Conservation (phyloP, 129 eudicot species). For the Solidago caesia region DNA sequence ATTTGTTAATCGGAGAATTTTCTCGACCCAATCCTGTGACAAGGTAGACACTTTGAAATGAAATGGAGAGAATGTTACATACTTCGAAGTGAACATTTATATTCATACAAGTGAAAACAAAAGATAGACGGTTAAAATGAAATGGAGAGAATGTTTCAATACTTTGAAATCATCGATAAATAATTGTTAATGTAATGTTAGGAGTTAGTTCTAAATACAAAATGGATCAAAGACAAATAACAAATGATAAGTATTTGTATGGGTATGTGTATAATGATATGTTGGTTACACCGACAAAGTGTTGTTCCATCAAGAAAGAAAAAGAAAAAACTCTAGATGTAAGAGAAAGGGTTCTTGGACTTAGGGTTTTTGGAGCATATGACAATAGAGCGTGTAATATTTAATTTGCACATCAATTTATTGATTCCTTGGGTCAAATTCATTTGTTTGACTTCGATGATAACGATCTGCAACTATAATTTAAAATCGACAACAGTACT, state of each 20-base stretch:
- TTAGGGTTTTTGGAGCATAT: slow-evolving; percentile 22
- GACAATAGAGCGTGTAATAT: not conserved
- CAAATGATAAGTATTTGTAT: not conserved
- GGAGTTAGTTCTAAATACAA: not conserved
- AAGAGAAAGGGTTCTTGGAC: slow-evolving; percentile 26
- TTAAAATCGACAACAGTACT: not conserved
- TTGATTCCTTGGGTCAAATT: slow-evolving; percentile 21
- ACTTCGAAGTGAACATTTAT: no score
- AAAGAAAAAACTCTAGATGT: slow-evolving; percentile 15
- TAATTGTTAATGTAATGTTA: no score
- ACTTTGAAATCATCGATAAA: no score
- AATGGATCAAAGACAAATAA: not conserved
- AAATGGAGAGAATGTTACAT: no score
- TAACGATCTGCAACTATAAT: not conserved
- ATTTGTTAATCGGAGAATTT: no score
- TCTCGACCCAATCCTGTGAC: no score
- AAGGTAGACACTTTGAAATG: no score
- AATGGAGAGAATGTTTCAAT: no score
- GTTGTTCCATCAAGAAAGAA: slow-evolving; percentile 21
- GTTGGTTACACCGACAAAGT: slow-evolving; percentile 9
- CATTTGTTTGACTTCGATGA: not conserved
- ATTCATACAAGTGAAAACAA: no score
- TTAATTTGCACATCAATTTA: slow-evolving; percentile 11
- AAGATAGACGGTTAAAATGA: no score
- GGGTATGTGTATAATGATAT: not conserved